Evolutionary conservation across 345 rosid genomes (phyloP).

Genomic region (Rhodamnia argentea): DNA sequence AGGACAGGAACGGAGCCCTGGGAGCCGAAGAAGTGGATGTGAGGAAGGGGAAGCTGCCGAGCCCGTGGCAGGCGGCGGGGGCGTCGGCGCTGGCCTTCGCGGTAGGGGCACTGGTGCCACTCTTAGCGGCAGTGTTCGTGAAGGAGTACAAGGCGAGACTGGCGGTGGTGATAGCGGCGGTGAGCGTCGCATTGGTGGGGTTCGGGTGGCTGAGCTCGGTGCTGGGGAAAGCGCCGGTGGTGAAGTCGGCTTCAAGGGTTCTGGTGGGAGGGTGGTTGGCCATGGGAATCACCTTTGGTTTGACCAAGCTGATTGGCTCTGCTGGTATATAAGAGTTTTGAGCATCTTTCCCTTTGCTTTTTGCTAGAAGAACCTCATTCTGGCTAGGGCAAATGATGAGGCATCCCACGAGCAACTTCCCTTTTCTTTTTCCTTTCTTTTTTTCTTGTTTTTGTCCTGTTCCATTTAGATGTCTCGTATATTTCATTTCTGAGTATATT

Average conservation of each 20-base stretch:
- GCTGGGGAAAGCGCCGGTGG: constrained; percentile 19
- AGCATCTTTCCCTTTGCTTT: neutral
- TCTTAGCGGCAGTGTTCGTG: constrained; percentile 22
- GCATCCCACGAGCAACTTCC: neutral
- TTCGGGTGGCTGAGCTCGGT: constrained; percentile 27
- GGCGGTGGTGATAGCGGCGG: constrained; percentile 16
- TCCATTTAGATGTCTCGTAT: neutral
- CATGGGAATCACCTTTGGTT: constrained; percentile 29
- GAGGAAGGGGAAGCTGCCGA: constrained; percentile 19
- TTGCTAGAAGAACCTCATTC: neutral
- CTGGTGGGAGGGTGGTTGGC: constrained; percentile 40
- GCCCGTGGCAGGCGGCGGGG: constrained; percentile 24
- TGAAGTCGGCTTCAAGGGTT: constrained; percentile 21
- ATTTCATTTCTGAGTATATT: too few relatives aligned
- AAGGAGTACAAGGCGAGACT: constrained; percentile 15
- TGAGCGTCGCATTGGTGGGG: constrained; percentile 19
- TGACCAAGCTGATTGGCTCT: constrained; percentile 15
- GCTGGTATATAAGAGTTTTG: neutral
- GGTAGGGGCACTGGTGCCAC: constrained; percentile 22
- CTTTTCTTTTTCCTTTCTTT: neutral
- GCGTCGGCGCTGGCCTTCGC: constrained; percentile 32
- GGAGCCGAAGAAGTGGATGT: neutral
- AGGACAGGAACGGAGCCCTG: neutral
- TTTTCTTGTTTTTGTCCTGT: neutral
- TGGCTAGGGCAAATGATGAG: neutral